Conservation (phyloP, 352 stramenopile genomes). For the Pythium diclinum region DNA sequence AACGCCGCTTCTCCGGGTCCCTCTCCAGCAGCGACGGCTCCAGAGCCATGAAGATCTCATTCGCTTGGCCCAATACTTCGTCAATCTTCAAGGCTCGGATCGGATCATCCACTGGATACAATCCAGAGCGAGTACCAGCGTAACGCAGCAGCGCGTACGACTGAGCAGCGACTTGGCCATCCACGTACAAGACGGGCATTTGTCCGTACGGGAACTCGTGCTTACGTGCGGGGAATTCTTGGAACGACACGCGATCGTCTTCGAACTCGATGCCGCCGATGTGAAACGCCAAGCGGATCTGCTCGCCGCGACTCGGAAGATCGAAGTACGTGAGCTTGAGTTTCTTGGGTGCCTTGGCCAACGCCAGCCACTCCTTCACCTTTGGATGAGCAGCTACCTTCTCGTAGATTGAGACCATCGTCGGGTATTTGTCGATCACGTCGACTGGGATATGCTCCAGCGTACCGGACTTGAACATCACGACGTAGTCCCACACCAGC, state of each 20-base stretch:
- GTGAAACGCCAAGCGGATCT: slow-evolving; percentile 19
- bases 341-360: not conserved
- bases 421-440: slow-evolving; percentile 16
- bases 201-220: slow-evolving; percentile 30
- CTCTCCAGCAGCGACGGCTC: slow-evolving; percentile 30
- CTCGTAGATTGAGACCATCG: not conserved
- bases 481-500: slow-evolving; percentile 12
- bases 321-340: slow-evolving; percentile 42
- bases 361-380: slow-evolving; percentile 4
- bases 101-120: slow-evolving; percentile 30
- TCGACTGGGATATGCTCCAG: slow-evolving; percentile 28
- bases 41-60: slow-evolving; percentile 19
- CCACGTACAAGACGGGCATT: slow-evolving; percentile 31
- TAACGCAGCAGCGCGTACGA: slow-evolving; percentile 35
- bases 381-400: not conserved
- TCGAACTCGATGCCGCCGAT: slow-evolving; percentile 33
- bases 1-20: slow-evolving; percentile 27
- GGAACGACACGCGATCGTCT: slow-evolving; percentile 30
- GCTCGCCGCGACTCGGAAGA: slow-evolving; percentile 26
- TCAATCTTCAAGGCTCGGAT: not conserved
- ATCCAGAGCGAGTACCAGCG: slow-evolving; percentile 26
- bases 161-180: slow-evolving; percentile 28
- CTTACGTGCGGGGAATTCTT: slow-evolving; percentile 22
- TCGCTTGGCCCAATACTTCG: slow-evolving; percentile 29
- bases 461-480: slow-evolving; percentile 1